These are phyloP conservation scores for Calycina herbarum DNA, from an alignment of 2,329 filamentous ascomycete genomes.

Conservation along the genomic window DNA sequence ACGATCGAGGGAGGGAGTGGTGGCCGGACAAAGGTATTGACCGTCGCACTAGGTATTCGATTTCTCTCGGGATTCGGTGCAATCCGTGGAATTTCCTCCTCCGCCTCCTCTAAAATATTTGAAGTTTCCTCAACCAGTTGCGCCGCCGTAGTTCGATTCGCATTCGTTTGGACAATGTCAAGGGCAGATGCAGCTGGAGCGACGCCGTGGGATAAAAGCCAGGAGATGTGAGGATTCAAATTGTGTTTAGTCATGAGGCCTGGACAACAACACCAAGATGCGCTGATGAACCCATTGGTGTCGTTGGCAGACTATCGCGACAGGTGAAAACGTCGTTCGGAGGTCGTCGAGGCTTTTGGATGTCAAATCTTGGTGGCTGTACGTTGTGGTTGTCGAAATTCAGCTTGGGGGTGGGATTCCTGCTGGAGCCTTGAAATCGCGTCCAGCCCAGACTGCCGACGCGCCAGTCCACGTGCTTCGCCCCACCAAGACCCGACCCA, in stretches of 20 bases:
- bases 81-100: slow-evolving; percentile 18
- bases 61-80: slow-evolving; percentile 19
- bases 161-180: slow-evolving; percentile 13
- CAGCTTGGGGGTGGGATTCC: not conserved
- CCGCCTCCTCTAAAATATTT: slow-evolving; percentile 18
- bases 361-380: not conserved
- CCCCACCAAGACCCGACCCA: no score
- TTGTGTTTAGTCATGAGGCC: slow-evolving; percentile 40
- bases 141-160: slow-evolving; percentile 14
- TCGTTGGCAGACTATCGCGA: slow-evolving; percentile 12
- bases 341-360: not conserved
- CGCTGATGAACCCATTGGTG: slow-evolving; percentile 29
- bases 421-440: not conserved
- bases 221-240: slow-evolving; percentile 37
- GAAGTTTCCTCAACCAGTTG: slow-evolving; percentile 6
- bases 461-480: no score
- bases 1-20: slow-evolving; percentile 25
- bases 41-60: slow-evolving; percentile 18
- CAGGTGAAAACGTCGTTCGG: not conserved
- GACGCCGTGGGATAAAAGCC: slow-evolving; percentile 36
- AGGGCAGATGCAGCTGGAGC: slow-evolving; percentile 27
- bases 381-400: not conserved
- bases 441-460: not conserved
- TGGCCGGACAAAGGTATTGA: slow-evolving; percentile 32
- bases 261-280: slow-evolving; percentile 22